A percentile compares a stretch with the other conserved stretches of the same genome.
Conservation (phyloP, 306 rosid species). For the Casuarina equisetifolia region DNA sequence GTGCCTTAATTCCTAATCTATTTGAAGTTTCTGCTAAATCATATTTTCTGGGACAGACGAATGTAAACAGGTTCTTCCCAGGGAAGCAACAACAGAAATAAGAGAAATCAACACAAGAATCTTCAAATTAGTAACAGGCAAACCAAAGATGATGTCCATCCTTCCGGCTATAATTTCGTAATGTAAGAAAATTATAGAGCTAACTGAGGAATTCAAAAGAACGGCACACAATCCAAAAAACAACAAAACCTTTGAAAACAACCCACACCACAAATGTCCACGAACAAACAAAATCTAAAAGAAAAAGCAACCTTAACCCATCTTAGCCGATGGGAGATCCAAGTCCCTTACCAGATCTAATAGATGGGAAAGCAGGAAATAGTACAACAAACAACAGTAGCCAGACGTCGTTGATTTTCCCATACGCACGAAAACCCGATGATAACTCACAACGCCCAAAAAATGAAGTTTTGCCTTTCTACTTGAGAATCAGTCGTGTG, state of each 20-base stretch:
- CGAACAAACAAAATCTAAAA: constrained; percentile 1
- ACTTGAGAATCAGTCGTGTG: not conserved
- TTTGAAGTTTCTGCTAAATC: not conserved
- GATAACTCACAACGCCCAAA: not conserved
- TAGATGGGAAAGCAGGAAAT: not conserved
- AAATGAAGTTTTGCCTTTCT: not conserved
- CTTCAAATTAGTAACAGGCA: not conserved
- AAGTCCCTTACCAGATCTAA: constrained; percentile 20
- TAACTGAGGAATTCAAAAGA: not conserved
- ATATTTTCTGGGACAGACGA: not conserved
- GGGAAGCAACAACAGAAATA: not conserved
- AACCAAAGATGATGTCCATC: not conserved
- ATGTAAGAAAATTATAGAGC: not conserved
- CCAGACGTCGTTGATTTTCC: not conserved
- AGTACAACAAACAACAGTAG: not conserved
- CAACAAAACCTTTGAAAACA: constrained; percentile 17
- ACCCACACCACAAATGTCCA: constrained; percentile 16
- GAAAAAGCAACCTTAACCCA: not conserved
- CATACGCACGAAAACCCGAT: not conserved
- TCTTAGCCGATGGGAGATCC: not conserved
- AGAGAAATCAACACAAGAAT: not conserved
- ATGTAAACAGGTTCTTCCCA: not conserved
- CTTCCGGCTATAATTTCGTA: not conserved
- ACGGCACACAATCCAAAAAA: constrained; percentile 10
- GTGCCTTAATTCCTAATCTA: not conserved